A percentile compares a stretch with the other conserved stretches of the same genome.
phyloP scores from a whole-genome alignment of 2,329 filamentous ascomycete species.

The Ophiocordyceps sinensis region DNA sequence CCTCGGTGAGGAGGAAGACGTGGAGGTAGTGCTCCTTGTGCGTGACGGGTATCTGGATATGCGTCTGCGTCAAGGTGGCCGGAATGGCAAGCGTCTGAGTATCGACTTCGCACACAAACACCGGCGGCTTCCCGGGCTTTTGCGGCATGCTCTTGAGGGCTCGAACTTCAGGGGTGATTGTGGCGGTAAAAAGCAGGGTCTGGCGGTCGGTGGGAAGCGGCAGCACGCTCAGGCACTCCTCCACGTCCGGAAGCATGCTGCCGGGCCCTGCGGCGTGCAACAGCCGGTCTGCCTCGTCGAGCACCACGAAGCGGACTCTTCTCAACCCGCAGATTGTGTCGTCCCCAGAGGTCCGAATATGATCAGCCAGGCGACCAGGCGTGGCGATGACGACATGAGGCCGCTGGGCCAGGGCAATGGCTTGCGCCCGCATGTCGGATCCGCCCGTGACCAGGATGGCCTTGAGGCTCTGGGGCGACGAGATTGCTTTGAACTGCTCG shows the following conservation, averaged over 20 bases:
- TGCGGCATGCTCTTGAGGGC: conserved; percentile 67
- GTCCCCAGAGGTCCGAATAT: conserved; percentile 79
- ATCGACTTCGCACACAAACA: conserved; percentile 83
- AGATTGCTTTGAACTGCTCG: conserved; percentile 91
- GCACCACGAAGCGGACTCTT: conserved; percentile 70
- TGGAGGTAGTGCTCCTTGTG: conserved; percentile 94
- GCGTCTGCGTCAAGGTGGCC: conserved; percentile 65
- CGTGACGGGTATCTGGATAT: conserved; percentile 77
- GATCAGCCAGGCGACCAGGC: conserved; percentile 82
- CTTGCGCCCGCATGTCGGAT: conserved; percentile 82
- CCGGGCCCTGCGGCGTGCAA: conserved; percentile 59
- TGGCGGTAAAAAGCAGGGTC: conserved; percentile 91
- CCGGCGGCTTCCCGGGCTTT: conserved; percentile 53
- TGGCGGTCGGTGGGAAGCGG: conserved; percentile 70
- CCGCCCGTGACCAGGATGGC: conserved; percentile 83
- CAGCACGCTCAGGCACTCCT: conserved; percentile 70
- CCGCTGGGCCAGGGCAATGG: conserved; percentile 63
- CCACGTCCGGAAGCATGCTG: conserved; percentile 88
- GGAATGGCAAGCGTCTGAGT: conserved; percentile 65
- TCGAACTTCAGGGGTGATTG: conserved; percentile 81
- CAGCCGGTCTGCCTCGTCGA: conserved; percentile 90
- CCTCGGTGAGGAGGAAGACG: conserved; percentile 66
- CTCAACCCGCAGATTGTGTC: conserved; percentile 76
- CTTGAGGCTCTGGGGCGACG: conserved; percentile 75
- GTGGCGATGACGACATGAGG: conserved; percentile 93